phyloP scores from a whole-genome alignment of 1,284 basidiomycete genomes.

The Cryptococcus sp. region DNA sequence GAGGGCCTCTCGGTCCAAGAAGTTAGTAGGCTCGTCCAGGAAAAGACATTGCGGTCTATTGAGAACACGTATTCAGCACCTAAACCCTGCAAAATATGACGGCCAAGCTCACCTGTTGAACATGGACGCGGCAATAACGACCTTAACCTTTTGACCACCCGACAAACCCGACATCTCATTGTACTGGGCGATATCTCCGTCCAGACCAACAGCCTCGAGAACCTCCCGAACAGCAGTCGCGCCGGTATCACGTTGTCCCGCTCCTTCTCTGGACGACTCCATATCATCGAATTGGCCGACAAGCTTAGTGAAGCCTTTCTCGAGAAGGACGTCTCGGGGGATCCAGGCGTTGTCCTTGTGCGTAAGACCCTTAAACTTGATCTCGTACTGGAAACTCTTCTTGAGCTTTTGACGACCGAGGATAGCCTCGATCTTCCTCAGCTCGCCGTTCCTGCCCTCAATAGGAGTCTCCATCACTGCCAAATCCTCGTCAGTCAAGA shows the following conservation, averaged over 20 bases:
- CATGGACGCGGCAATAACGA: slow-evolving; percentile 89
- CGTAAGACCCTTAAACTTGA: slow-evolving; percentile 94
- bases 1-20: slow-evolving; percentile 67
- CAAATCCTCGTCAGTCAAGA: slow-evolving; percentile 85
- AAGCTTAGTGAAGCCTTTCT: slow-evolving; percentile 87
- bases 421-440: slow-evolving; percentile 79
- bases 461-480: slow-evolving; percentile 81
- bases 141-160: slow-evolving; percentile 96
- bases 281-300: slow-evolving; percentile 96
- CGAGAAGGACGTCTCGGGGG: slow-evolving; percentile 81
- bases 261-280: slow-evolving; percentile 90
- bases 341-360: slow-evolving; percentile 94
- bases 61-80: background rate
- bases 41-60: slow-evolving; percentile 49
- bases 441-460: slow-evolving; percentile 87
- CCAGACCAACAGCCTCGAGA: slow-evolving; percentile 90
- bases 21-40: slow-evolving; percentile 94
- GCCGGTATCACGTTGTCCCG: slow-evolving; percentile 80
- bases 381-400: slow-evolving; percentile 91
- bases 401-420: slow-evolving; percentile 98
- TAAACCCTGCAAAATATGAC: background rate
- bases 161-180: slow-evolving; percentile 90
- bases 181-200: slow-evolving; percentile 96
- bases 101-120: slow-evolving; percentile 69
- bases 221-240: slow-evolving; percentile 80